These are phyloP conservation scores for Coprinopsis marcescibilis DNA, from an alignment of 768 basidiomycete genomes.

Conservation along the genomic window DNA sequence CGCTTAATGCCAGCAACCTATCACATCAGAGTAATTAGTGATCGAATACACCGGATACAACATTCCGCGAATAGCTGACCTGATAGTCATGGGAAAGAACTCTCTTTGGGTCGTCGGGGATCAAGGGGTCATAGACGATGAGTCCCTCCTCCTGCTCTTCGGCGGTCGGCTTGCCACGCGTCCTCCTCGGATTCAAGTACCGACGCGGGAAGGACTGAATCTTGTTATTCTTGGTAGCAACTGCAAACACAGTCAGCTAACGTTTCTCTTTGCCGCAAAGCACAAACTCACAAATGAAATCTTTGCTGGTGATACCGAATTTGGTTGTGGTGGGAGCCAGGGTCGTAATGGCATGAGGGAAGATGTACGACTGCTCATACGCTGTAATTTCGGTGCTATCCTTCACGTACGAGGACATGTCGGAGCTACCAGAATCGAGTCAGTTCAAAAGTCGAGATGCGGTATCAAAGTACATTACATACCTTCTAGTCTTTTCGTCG, in stretches of 20 bases:
- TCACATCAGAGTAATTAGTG: background rate
- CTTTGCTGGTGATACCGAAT: conserved; percentile 82
- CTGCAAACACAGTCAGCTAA: conserved; percentile 30
- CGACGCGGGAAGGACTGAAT: conserved; percentile 70
- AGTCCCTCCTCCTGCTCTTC: conserved; percentile 84
- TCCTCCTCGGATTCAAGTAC: conserved; percentile 78
- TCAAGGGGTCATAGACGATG: conserved; percentile 74
- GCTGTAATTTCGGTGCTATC: conserved; percentile 60
- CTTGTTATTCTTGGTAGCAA: conserved; percentile 69
- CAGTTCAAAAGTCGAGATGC: background rate
- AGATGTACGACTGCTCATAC: conserved; percentile 39
- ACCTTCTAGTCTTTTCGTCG: conserved; percentile 75
- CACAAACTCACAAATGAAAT: conserved; percentile 65
- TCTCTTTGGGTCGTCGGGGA: conserved; percentile 62
- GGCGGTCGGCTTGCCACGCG: conserved; percentile 64
- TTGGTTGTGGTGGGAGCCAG: conserved; percentile 76
- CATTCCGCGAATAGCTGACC: conserved; percentile 19
- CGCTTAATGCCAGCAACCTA: conserved; percentile 65
- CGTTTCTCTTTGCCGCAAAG: background rate
- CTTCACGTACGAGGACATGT: conserved; percentile 42
- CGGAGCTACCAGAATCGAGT: conserved; percentile 27
- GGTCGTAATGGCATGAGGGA: conserved; percentile 64
- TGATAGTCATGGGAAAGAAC: conserved; percentile 47
- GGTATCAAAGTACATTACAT: conserved; percentile 16
- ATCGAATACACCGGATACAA: background rate